phyloP scores from a whole-genome alignment of 1,139 yeast genomes.

The Zygosaccharomyces sapae region DNA sequence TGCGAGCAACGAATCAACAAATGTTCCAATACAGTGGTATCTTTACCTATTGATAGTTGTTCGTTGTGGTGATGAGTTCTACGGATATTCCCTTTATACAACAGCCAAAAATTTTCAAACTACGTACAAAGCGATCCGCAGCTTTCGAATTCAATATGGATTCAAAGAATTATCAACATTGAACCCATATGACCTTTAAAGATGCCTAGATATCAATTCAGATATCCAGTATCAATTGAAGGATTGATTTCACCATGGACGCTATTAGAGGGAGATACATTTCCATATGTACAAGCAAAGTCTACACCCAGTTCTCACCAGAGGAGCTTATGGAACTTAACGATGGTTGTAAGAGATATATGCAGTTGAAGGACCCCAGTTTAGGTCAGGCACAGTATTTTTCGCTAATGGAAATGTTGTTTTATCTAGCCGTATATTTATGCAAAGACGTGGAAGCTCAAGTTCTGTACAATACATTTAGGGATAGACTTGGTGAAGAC shows the following conservation, averaged over 20 bases:
- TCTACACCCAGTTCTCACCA: constrained; percentile 41
- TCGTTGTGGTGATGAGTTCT: background rate
- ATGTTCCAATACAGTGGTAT: background rate
- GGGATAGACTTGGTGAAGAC: constrained; percentile 59
- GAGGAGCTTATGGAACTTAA: constrained; percentile 38
- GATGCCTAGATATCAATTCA: background rate
- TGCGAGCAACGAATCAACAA: background rate
- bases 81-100: background rate
- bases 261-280: constrained; percentile 34
- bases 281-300: constrained; percentile 38
- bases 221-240: background rate
- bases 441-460: constrained; percentile 70
- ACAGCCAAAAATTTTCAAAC: constrained; percentile 14
- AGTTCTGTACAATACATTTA: constrained; percentile 54
- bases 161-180: background rate
- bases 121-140: constrained; percentile 9
- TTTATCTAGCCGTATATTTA: constrained; percentile 59
- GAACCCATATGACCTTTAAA: background rate
- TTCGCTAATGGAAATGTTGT: constrained; percentile 64
- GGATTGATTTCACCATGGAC: constrained; percentile 9
- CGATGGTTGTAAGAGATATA: constrained; percentile 33
- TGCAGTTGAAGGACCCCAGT: constrained; percentile 23
- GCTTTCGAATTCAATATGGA: background rate
- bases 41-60: background rate
- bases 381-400: constrained; percentile 50